A percentile compares a stretch with the other conserved stretches of the same genome.
Conservation (phyloP, 169 alveolate species). For the Plasmodium billcollinsi region DNA sequence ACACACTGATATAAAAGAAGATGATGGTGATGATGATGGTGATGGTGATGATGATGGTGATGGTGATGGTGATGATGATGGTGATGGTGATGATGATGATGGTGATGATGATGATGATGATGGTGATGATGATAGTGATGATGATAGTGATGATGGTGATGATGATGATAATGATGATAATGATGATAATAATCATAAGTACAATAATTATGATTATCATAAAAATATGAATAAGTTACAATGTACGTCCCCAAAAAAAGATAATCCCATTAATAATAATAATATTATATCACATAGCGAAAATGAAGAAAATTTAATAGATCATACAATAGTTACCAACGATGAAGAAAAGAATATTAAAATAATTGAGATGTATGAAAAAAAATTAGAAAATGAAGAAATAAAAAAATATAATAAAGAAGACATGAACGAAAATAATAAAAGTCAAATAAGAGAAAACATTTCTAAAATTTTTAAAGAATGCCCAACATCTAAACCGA, state of each 20-base stretch:
- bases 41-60: neutral
- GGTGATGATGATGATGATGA: neutral
- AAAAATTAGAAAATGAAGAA: constrained; percentile 9
- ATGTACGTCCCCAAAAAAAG: too few species aligned
- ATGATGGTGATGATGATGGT: neutral
- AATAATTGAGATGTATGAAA: constrained; percentile 16
- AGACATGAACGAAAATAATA: neutral
- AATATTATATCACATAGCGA: neutral
- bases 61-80: neutral
- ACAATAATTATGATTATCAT: too few species aligned
- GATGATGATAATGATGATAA: neutral
- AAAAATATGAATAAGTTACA: too few species aligned
- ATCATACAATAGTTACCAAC: neutral
- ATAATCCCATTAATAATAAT: too few species aligned
- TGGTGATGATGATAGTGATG: neutral
- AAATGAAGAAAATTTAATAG: neutral
- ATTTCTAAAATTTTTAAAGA: constrained; percentile 51
- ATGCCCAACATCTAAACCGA: constrained; percentile 51
- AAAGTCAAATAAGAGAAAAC: constrained; percentile 25
- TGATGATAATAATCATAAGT: neutral
- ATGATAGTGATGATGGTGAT: neutral
- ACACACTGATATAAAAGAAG: neutral
- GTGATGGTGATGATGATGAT: neutral
- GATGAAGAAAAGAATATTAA: constrained; percentile 1
- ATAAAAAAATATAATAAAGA: neutral